Evolutionary conservation across 1,284 basidiomycete species (phyloP).

Genomic region (Cryptococcus sp.): DNA sequence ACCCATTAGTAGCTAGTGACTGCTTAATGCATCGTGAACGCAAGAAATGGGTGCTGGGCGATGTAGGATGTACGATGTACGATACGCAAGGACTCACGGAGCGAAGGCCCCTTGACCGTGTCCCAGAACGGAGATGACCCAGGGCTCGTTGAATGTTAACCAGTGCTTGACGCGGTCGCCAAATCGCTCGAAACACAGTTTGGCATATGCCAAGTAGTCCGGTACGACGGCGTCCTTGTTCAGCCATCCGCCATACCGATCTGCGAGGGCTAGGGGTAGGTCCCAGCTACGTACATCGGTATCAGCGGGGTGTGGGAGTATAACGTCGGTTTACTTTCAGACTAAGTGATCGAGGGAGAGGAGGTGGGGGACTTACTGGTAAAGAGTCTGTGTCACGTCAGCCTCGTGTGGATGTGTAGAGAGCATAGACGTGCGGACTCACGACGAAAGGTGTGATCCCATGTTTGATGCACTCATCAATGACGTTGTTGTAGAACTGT

Average conservation of each 20-base stretch:
- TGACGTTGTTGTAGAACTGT: conserved; percentile 60
- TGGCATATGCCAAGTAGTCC: conserved; percentile 67
- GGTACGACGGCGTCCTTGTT: conserved; percentile 64
- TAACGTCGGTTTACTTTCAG: neutral
- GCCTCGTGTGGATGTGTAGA: neutral
- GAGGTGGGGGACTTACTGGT: conserved; percentile 55
- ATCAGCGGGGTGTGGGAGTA: neutral
- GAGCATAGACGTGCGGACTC: conserved; percentile 34
- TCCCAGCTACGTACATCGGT: conserved; percentile 60
- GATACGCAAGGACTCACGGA: conserved; percentile 16
- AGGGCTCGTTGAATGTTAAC: conserved; percentile 68
- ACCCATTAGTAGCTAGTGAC: too few species aligned
- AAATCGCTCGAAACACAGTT: conserved; percentile 70
- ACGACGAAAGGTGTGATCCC: conserved; percentile 71
- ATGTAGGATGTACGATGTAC: neutral
- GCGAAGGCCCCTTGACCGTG: conserved; percentile 42
- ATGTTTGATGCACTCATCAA: conserved; percentile 65
- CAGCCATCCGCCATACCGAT: conserved; percentile 67
- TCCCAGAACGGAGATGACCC: conserved; percentile 69
- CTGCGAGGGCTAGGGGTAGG: conserved; percentile 67
- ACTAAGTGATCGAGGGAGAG: too few species aligned
- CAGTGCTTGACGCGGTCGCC: conserved; percentile 76
- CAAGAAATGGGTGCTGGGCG: neutral
- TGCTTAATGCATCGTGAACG: too few species aligned
- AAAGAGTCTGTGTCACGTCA: conserved; percentile 62